A percentile compares a stretch with the other conserved stretches of the same genome.
These are phyloP conservation scores for Trametes cubensis DNA, from an alignment of 768 basidiomycete species.

Conservation along the genomic window DNA sequence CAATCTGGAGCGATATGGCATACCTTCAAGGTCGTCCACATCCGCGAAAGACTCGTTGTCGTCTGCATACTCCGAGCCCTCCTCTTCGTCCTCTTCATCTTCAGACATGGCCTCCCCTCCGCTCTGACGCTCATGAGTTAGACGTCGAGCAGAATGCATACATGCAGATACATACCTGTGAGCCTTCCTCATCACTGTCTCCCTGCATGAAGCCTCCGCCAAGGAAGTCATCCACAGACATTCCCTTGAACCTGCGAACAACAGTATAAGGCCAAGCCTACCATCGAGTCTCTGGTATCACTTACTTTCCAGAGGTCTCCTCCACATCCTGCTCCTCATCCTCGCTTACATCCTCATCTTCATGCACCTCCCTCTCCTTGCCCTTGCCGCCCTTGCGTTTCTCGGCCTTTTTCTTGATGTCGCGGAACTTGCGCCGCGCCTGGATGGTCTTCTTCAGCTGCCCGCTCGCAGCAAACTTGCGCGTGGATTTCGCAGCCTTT, in stretches of 20 bases:
- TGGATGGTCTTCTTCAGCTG: conserved; percentile 87
- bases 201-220: conserved; percentile 73
- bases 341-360: conserved; percentile 32
- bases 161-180: conserved; percentile 34
- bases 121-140: not conserved
- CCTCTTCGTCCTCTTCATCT: conserved; percentile 41
- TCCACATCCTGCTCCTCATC: conserved; percentile 32
- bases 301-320: conserved; percentile 28
- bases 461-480: conserved; percentile 88
- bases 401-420: conserved; percentile 71
- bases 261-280: not conserved
- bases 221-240: conserved; percentile 80
- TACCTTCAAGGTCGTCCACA: conserved; percentile 77
- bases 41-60: conserved; percentile 75
- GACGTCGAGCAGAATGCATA: not conserved
- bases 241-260: conserved; percentile 46
- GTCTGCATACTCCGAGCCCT: conserved; percentile 43
- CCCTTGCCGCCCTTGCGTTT: conserved; percentile 47
- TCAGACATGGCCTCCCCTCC: conserved; percentile 40
- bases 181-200: conserved; percentile 46
- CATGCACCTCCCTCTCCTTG: conserved; percentile 25
- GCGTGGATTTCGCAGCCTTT: conserved; percentile 77
- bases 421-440: conserved; percentile 78
- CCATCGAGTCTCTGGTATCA: conserved; percentile 10
- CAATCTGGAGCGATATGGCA: conserved; percentile 10